A percentile compares a stretch with the other conserved stretches of the same genome.
Evolutionary conservation across 1,284 basidiomycete genomes (phyloP).

Genomic region (Cutaneotrichosporon cutaneum): DNA sequence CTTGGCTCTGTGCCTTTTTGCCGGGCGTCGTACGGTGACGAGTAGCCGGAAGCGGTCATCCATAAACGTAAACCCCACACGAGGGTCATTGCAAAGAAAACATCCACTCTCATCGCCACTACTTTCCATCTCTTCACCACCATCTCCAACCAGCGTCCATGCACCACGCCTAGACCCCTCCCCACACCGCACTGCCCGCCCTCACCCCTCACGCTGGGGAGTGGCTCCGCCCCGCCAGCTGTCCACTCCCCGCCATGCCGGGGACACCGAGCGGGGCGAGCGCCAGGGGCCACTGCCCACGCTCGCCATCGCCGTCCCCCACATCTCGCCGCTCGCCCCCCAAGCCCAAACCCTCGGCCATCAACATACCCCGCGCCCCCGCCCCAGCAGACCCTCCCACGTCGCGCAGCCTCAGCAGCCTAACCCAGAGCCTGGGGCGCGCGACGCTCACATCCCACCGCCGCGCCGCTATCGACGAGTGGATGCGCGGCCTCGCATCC

Average conservation of each 20-base stretch:
- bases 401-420: neutral
- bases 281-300: neutral
- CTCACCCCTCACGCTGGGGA: neutral
- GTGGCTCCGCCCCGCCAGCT: neutral
- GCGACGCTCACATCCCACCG: neutral
- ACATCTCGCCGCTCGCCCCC: neutral
- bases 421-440: neutral
- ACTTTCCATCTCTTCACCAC: neutral
- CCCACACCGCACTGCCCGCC: neutral
- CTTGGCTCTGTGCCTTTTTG: too few species aligned
- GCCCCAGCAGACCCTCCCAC: neutral
- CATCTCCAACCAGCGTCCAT: neutral
- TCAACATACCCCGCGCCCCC: neutral
- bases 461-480: constrained; percentile 4
- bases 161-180: neutral
- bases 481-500: constrained; percentile 5
- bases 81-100: too few species aligned
- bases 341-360: neutral
- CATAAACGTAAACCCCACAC: too few species aligned
- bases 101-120: neutral
- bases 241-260: neutral
- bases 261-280: neutral
- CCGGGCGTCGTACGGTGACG: too few species aligned
- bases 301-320: neutral
- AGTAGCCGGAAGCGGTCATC: too few species aligned